Conservation (phyloP, 495 filamentous ascomycete genomes). For the Diplogelasinospora grovesii region DNA sequence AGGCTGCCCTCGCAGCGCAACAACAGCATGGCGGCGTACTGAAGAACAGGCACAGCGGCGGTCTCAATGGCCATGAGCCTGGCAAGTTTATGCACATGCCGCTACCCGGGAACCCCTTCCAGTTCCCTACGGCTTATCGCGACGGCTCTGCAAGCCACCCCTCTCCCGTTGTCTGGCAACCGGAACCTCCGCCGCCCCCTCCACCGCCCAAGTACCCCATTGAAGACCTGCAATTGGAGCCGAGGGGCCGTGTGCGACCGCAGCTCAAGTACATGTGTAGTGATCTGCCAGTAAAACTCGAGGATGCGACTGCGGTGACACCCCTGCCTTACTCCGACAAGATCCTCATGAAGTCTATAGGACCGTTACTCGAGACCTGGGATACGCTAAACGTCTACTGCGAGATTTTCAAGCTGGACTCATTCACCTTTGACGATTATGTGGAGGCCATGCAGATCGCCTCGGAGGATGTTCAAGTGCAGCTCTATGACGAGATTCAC, state of each 20-base stretch:
- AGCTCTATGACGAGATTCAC: slow-evolving; percentile 85
- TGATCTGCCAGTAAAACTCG: slow-evolving; percentile 42
- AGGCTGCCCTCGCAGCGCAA: slow-evolving; percentile 21
- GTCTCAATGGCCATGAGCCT: slow-evolving; percentile 26
- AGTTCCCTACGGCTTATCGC: slow-evolving; percentile 34
- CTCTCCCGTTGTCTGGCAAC: slow-evolving; percentile 24
- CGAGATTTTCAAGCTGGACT: slow-evolving; percentile 86
- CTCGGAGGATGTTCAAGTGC: slow-evolving; percentile 70
- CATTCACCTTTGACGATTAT: slow-evolving; percentile 96
- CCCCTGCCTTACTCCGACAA: slow-evolving; percentile 40
- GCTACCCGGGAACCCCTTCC: slow-evolving; percentile 35
- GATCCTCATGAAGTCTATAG: slow-evolving; percentile 72
- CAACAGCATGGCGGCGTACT: slow-evolving; percentile 14
- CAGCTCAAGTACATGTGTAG: slow-evolving; percentile 68
- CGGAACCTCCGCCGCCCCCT: slow-evolving; percentile 57
- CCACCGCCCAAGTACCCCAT: slow-evolving; percentile 89
- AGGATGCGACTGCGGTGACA: too few species aligned
- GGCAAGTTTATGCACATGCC: slow-evolving; percentile 30
- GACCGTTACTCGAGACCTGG: slow-evolving; percentile 81
- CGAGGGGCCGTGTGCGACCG: slow-evolving; percentile 57
- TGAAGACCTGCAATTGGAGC: slow-evolving; percentile 78
- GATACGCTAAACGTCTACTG: slow-evolving; percentile 94
- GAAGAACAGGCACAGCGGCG: slow-evolving; percentile 35
- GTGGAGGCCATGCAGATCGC: slow-evolving; percentile 78
- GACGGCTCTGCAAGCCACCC: slow-evolving; percentile 21